Conservation (phyloP, 2,329 filamentous ascomycete species). For the Myrmaecium sp. region DNA sequence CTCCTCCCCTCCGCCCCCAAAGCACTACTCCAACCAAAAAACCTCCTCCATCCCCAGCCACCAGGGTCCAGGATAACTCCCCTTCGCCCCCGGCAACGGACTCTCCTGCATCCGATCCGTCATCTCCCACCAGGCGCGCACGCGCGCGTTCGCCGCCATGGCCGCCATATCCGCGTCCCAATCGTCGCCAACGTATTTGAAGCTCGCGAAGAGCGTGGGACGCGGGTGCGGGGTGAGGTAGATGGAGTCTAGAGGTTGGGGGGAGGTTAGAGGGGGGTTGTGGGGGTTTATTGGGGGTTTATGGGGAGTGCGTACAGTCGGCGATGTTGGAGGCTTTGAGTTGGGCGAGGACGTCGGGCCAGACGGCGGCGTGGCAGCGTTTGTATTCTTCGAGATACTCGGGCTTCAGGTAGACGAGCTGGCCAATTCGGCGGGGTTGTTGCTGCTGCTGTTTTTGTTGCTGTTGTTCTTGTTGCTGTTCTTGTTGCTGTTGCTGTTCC, state of each 20-base stretch:
- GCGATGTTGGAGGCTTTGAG: conserved; percentile 59
- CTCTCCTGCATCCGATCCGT: conserved; percentile 56
- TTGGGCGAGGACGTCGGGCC: conserved; percentile 61
- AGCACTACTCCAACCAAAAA: conserved; percentile 45
- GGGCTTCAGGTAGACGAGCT: conserved; percentile 56
- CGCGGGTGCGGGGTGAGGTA: conserved; percentile 46
- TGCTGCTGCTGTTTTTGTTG: too few species aligned
- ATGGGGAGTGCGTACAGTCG: conserved; percentile 42
- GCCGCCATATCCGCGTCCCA: conserved; percentile 59
- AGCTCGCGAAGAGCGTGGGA: conserved; percentile 50
- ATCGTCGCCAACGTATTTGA: conserved; percentile 63
- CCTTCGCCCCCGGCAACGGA: conserved; percentile 41
- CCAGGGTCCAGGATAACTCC: conserved; percentile 45
- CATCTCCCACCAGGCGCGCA: conserved; percentile 67
- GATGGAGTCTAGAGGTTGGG: conserved; percentile 42
- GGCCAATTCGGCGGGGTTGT: conserved; percentile 42
- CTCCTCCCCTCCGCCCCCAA: too few species aligned
- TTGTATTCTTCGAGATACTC: conserved; percentile 54
- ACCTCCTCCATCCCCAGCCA: conserved; percentile 55
- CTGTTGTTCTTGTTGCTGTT: too few species aligned
- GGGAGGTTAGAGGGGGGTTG: neutral
- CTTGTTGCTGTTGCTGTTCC: too few species aligned
- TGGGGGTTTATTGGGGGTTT: too few species aligned
- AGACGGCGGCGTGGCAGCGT: conserved; percentile 53
- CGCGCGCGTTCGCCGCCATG: conserved; percentile 56